Base-by-base conservation (phyloP, 2,329 filamentous ascomycete genomes). In the Xylaria sp. region DNA sequence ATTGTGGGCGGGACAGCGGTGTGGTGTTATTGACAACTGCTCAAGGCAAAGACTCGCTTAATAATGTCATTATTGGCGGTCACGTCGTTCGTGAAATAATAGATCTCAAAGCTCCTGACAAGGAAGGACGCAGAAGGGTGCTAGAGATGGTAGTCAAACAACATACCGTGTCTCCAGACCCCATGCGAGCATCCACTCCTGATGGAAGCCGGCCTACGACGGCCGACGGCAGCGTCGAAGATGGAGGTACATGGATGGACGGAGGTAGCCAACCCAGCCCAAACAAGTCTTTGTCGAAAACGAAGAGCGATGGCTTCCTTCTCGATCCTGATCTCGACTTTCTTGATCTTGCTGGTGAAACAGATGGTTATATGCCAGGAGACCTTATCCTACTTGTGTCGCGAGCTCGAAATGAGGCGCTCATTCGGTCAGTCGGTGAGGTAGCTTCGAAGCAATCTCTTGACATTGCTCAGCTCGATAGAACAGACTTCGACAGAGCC, bases 311-410 rank as follows among this genome's bases (percentile, higher is more conserved):
- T 63, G 92, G 91, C 0, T 96, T 97, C 75, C 81, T 91, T 1
- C 83, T 97, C 6, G 92, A 94, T 67, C 83, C 89, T 0, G 88
- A 92, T 58, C 88, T 99, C 10, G 96, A 99, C 79, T 93, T 98
- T 67, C 88, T 98, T 9, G 95, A 98, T 72, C 87, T 99, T 65
- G 94, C 97, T 20, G 94, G 96, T 1, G 91, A 95, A 74, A 98
- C 95, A 0, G 96, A 99, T 78, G 96, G 96, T 0, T 99, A 98
- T 78, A 98, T 98, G 94, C 95, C 96, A 0, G 96, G 94, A 3
- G 96, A 99, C 79, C 85, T 99, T 46, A 90, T 92, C 18, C 86
- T 98, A 1, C 88, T 99, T 12, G 92, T 97, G 20, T 91, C 93
- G 12, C 89, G 96, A 68, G 95, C 96, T 46, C 89, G 94, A 63